Evolutionary conservation across 1,139 yeast species (phyloP).

Genomic region (Magnusiomyces ingens): DNA sequence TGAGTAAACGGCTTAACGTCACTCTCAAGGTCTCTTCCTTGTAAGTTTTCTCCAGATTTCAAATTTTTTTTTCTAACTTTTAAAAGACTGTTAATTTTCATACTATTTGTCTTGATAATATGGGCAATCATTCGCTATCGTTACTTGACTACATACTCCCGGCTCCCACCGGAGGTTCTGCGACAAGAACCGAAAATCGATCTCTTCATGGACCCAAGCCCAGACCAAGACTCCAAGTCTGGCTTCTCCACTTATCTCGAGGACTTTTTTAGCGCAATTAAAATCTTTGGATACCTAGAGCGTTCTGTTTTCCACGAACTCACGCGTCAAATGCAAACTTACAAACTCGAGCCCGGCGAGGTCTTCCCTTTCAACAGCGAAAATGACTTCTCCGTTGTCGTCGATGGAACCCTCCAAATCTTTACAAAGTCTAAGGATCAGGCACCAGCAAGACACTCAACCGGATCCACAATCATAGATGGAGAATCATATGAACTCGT

Average conservation of each 20-base stretch:
- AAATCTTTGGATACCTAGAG: conserved; percentile 89
- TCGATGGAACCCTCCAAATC: conserved; percentile 83
- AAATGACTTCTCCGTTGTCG: conserved; percentile 86
- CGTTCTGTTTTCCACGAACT: conserved; percentile 86
- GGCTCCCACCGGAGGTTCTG: conserved; percentile 42
- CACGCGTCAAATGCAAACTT: conserved; percentile 87
- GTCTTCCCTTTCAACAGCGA: conserved; percentile 63
- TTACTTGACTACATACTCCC: conserved; percentile 46
- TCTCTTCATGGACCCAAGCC: conserved; percentile 36
- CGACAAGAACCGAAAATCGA: conserved; percentile 42
- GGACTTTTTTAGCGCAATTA: conserved; percentile 83
- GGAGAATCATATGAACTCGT: conserved; percentile 62
- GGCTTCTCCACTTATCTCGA: conserved; percentile 60
- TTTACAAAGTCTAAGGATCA: conserved; percentile 47
- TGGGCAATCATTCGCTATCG: conserved; percentile 44
- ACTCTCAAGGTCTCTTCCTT: conserved; percentile 26
- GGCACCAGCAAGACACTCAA: conserved; percentile 23
- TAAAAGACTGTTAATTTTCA: conserved; percentile 21
- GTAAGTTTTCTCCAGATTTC: conserved; percentile 17
- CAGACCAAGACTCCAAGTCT: conserved; percentile 35
- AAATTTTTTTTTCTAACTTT: conserved; percentile 5
- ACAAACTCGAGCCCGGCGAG: conserved; percentile 72
- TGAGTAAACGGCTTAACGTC: conserved; percentile 24
- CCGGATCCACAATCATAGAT: conserved; percentile 42
- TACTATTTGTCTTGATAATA: conserved; percentile 20